Percentiles rank a stretch among this genome's conserved stretches.
Evolutionary conservation across 148 eudicot species (phyloP).

Genomic region (Arctostaphylos glauca): DNA sequence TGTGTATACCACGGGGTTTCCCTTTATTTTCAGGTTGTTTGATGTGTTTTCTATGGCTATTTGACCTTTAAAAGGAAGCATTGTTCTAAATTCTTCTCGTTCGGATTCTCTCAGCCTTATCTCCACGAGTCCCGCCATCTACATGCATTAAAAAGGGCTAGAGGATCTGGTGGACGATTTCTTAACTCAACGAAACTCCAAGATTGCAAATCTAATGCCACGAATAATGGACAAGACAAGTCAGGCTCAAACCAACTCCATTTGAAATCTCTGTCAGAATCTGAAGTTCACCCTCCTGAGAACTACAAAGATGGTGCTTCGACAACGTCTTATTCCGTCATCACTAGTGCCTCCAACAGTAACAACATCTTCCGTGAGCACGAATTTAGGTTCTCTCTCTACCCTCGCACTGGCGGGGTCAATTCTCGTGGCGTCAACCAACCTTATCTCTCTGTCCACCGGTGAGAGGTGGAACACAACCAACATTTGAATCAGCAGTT

Average conservation of each 20-base stretch:
- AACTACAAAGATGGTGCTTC: conserved; percentile 31
- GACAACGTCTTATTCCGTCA: conserved; percentile 38
- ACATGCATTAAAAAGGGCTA: conserved; percentile 65
- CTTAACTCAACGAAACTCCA: conserved; percentile 49
- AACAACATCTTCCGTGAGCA: conserved; percentile 31
- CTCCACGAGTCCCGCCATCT: conserved; percentile 75
- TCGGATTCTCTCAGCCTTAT: conserved; percentile 48
- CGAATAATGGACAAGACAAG: conserved; percentile 21
- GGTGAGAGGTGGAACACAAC: conserved; percentile 16
- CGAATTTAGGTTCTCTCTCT: conserved; percentile 41
- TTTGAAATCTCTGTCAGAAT: conserved; percentile 21
- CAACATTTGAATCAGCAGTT: conserved; percentile 6
- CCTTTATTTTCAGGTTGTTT: neutral
- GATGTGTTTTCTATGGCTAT: neutral
- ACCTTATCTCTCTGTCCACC: conserved; percentile 31
- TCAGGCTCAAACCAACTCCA: conserved; percentile 24
- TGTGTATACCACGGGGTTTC: neutral
- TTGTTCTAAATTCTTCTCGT: neutral
- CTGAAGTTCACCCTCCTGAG: conserved; percentile 29
- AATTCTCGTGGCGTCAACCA: conserved; percentile 24
- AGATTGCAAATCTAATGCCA: conserved; percentile 25
- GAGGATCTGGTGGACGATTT: conserved; percentile 79
- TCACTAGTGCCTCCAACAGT: conserved; percentile 36
- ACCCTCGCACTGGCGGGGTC: conserved; percentile 23
- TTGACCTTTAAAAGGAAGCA: neutral